phyloP scores from a whole-genome alignment of 768 basidiomycete species.

The Exidia glandulosa region DNA sequence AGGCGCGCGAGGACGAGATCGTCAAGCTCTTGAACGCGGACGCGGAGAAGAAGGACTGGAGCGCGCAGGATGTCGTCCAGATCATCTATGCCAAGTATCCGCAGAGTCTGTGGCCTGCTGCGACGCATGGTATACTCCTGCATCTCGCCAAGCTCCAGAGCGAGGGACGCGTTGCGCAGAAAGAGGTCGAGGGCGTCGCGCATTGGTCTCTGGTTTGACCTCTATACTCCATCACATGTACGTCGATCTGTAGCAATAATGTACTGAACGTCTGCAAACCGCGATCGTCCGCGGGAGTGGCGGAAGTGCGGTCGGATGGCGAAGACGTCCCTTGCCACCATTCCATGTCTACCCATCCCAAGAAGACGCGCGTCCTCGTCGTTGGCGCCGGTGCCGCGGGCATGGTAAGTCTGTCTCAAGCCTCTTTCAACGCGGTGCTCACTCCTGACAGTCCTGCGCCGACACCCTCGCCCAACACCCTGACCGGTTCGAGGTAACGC shows the following conservation, averaged over 20 bases:
- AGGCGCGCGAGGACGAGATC: slow-evolving; percentile 73
- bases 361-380: not conserved
- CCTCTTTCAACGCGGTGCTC: not conserved
- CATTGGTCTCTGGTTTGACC: not conserved
- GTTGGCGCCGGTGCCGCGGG: not conserved
- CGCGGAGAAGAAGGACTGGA: slow-evolving; percentile 31
- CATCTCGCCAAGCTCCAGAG: slow-evolving; percentile 64
- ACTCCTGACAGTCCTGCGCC: slow-evolving; percentile 22
- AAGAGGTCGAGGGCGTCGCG: slow-evolving; percentile 43
- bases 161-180: slow-evolving; percentile 45
- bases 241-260: not conserved
- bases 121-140: slow-evolving; percentile 53
- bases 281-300: not conserved
- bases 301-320: too few species aligned
- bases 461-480: slow-evolving; percentile 23
- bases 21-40: slow-evolving; percentile 34
- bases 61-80: slow-evolving; percentile 55
- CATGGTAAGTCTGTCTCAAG: not conserved
- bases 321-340: not conserved
- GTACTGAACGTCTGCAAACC: not conserved
- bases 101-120: slow-evolving; percentile 56
- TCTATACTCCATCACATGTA: not conserved
- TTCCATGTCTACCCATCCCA: not conserved
- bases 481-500: slow-evolving; percentile 19
- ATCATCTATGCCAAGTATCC: slow-evolving; percentile 66